These are phyloP conservation scores for Tubosaeta sp. DNA, from an alignment of 768 basidiomycete species.

Conservation along the genomic window DNA sequence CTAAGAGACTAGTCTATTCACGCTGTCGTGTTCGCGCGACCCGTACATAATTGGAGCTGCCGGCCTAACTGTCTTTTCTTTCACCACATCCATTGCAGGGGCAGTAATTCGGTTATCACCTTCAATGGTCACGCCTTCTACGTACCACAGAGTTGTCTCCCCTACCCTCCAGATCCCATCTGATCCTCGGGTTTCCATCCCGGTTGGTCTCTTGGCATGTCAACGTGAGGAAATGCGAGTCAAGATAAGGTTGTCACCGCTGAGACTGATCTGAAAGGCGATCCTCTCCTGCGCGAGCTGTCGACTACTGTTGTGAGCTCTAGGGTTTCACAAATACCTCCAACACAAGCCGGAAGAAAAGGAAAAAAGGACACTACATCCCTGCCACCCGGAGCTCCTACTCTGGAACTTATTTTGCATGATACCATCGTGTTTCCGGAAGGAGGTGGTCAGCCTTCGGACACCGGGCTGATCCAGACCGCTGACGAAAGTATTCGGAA, in stretches of 20 bases:
- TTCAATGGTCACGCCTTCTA: conserved; percentile 42
- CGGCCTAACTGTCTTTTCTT: too few relatives aligned
- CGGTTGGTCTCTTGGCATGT: conserved; percentile 75
- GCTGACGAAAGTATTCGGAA: conserved; percentile 46
- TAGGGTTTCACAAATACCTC: conserved; percentile 41
- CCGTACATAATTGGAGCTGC: too few relatives aligned
- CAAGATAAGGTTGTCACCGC: conserved; percentile 2
- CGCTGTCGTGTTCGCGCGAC: too few relatives aligned
- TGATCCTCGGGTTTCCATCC: conserved; percentile 48
- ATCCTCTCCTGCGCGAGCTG: conserved; percentile 62
- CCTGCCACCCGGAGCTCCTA: conserved; percentile 38
- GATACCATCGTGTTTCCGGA: conserved; percentile 83
- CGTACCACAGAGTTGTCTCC: conserved; percentile 66
- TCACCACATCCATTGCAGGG: too few relatives aligned
- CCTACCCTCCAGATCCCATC: conserved; percentile 52
- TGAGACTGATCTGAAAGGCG: conserved; percentile 40
- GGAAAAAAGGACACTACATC: conserved; percentile 51
- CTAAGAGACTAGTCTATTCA: too few relatives aligned
- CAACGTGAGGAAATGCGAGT: conserved; percentile 49
- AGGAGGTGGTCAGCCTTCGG: conserved; percentile 78
- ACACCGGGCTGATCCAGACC: conserved; percentile 55
- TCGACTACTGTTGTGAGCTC: conserved; percentile 54
- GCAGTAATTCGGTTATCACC: conserved; percentile 43
- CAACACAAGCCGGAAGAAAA: conserved; percentile 43
- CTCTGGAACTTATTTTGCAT: conserved; percentile 64